A percentile compares a stretch with the other conserved stretches of the same genome.
These are phyloP conservation scores for Colletotrichum scovillei DNA, from an alignment of 2,329 filamentous ascomycete species.

Conservation along the genomic window DNA sequence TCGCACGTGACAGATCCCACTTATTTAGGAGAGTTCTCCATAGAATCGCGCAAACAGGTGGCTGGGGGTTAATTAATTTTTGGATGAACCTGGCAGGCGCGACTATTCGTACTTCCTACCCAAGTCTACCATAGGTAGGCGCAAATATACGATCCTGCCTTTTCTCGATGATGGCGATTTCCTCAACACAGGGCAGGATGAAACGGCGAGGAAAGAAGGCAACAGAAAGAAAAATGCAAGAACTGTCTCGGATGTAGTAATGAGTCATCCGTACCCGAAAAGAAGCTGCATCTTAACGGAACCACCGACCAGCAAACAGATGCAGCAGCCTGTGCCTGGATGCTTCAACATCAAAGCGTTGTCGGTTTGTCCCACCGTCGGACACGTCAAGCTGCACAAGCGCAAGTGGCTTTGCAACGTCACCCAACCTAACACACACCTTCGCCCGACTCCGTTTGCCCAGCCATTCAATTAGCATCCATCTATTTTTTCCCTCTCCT, in stretches of 20 bases:
- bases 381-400: constrained; percentile 25
- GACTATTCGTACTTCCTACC: no score
- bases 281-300: not conserved
- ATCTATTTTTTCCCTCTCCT: not conserved
- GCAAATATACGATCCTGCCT: no score
- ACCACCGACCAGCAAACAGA: not conserved
- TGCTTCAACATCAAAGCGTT: constrained; percentile 3
- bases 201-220: not conserved
- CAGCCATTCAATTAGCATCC: constrained; percentile 8
- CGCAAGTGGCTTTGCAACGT: constrained; percentile 4
- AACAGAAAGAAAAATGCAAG: not conserved
- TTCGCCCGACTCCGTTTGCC: constrained; percentile 2
- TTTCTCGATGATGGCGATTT: not conserved
- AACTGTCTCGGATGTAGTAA: not conserved
- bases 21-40: not conserved
- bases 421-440: constrained; percentile 1
- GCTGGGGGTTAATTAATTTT: constrained; percentile 1
- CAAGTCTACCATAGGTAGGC: no score
- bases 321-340: not conserved
- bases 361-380: constrained; percentile 5
- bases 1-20: constrained; percentile 18
- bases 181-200: no score
- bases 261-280: constrained; percentile 1
- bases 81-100: constrained; percentile 2
- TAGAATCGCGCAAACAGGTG: constrained; percentile 4